Percentiles rank a stretch among this genome's conserved stretches.
These are phyloP conservation scores for Ophiostoma tasmaniense DNA, from an alignment of 2,329 filamentous ascomycete species.

Conservation along the genomic window DNA sequence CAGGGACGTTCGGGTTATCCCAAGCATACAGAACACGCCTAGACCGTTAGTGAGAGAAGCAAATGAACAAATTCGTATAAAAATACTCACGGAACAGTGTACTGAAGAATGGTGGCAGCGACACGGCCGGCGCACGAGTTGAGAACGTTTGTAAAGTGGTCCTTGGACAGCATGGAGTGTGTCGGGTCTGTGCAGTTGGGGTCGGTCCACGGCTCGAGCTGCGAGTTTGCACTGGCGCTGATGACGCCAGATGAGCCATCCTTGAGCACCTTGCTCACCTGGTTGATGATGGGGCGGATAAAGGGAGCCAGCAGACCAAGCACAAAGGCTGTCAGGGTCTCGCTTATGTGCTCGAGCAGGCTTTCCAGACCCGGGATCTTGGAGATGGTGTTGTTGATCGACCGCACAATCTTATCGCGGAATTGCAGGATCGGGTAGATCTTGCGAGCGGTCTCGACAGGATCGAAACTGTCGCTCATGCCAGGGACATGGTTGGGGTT, in stretches of 20 bases:
- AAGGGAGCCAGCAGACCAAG: slow-evolving; percentile 87
- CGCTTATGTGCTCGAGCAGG: slow-evolving; percentile 87
- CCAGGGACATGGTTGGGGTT: slow-evolving; percentile 59
- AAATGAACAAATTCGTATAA: neutral
- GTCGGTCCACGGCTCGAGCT: slow-evolving; percentile 74
- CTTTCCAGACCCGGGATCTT: slow-evolving; percentile 87
- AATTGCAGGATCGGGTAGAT: slow-evolving; percentile 95
- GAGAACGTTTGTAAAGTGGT: slow-evolving; percentile 72
- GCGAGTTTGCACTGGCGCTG: slow-evolving; percentile 59
- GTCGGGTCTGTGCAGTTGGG: slow-evolving; percentile 68
- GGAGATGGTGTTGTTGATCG: slow-evolving; percentile 74
- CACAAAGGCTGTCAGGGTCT: slow-evolving; percentile 86
- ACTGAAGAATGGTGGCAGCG: slow-evolving; percentile 70
- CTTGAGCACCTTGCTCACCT: slow-evolving; percentile 77
- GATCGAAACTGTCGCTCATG: slow-evolving; percentile 69
- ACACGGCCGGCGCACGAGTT: slow-evolving; percentile 70
- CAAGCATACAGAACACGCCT: slow-evolving; percentile 81
- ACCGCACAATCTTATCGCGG: slow-evolving; percentile 84
- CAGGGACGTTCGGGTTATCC: slow-evolving; percentile 76
- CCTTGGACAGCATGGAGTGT: slow-evolving; percentile 75
- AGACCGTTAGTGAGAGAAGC: neutral
- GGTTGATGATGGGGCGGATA: slow-evolving; percentile 81
- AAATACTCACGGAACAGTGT: slow-evolving; percentile 61
- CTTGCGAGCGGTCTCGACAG: slow-evolving; percentile 63
- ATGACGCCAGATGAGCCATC: slow-evolving; percentile 69